Evolutionary conservation across 2,329 filamentous ascomycete species (phyloP).

Genomic region (Alternaria solani): DNA sequence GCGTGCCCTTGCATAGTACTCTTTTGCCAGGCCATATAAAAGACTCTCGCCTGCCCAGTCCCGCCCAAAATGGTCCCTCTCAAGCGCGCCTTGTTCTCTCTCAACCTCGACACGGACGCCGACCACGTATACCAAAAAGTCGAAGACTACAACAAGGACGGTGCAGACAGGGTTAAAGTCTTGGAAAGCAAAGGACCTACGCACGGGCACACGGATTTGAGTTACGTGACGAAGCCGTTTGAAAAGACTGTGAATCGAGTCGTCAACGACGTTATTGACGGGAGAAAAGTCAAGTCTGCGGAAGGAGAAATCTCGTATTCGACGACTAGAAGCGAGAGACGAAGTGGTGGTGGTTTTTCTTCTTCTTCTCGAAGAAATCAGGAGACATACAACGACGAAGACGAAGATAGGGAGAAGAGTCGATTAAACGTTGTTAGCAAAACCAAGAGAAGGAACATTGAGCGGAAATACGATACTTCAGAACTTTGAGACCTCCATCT

Average conservation of each 20-base stretch:
- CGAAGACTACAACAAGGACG: conserved; percentile 45
- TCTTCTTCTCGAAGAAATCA: conserved; percentile 8
- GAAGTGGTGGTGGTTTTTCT: neutral
- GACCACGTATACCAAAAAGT: conserved; percentile 51
- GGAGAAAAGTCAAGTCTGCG: conserved; percentile 32
- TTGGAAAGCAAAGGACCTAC: conserved; percentile 48
- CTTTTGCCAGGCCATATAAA: conserved; percentile 11
- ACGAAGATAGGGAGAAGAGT: neutral
- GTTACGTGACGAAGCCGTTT: conserved; percentile 50
- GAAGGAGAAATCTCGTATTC: conserved; percentile 36
- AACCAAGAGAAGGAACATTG: conserved; percentile 24
- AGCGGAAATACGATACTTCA: conserved; percentile 44
- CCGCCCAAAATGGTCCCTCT: conserved; percentile 29
- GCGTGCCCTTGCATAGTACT: neutral
- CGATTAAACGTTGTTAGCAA: conserved; percentile 20
- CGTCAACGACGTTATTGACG: conserved; percentile 43
- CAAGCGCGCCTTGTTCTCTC: conserved; percentile 48
- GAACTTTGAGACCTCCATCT: conserved; percentile 31
- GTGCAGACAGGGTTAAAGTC: conserved; percentile 44
- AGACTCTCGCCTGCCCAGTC: conserved; percentile 8
- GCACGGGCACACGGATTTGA: conserved; percentile 39
- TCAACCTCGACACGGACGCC: conserved; percentile 52
- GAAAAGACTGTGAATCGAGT: conserved; percentile 43
- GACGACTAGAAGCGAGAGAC: conserved; percentile 17
- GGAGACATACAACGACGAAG: conserved; percentile 3